Evolutionary conservation across 2,329 filamentous ascomycete genomes (phyloP), one percentile per base, ranked within the genome.

Genomic region (Raffaelea deltoideospora): DNA sequence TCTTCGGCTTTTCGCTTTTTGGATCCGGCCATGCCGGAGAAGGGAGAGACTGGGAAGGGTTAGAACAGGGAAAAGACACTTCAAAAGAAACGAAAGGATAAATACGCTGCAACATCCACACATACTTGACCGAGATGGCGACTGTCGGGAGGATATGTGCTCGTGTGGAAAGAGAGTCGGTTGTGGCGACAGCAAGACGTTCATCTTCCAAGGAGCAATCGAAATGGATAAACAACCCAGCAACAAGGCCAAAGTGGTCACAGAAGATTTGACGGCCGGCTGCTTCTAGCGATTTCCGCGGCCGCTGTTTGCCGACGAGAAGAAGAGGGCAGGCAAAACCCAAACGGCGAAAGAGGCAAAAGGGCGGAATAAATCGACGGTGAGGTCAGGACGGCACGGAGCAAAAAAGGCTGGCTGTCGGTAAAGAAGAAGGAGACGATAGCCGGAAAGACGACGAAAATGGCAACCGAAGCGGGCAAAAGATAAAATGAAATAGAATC

Each of bases 1-100:
- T 79, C 75, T 39, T 79, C 75, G 51, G 84, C 86, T 67, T 96
- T 96, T 59, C 90, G 79, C 68, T 96, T 96, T 47, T 70, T 65
- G 48, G 57, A 63, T 26, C 51, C 47, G 15, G 56, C 47, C 66
- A 75, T 73, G 53, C 55, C 67, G 41, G 69, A 53, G 47, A 69
- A 65, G 9, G 70, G 65, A 44, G 63, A 59, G 47, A 58, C 64
- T 67, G 45, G n/a, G 19, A 33, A 18, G 28, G 18, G 8, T 18
- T 24, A 26, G 19, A 21, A 20, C 11, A 31, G 28, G 29, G 43
- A 33, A 10, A 14, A 33, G 24, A 24, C 15, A n/a, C 29, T 38
- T 45, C 36, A 41, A 40, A 37, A 47, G 35, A 24, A 22, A 46
- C 23, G 40, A 36, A 43, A 37, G 39, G 13, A 17, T 11, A 9